Evolutionary conservation across 768 basidiomycete species (phyloP).

Genomic region (Hebeloma cylindrosporum): DNA sequence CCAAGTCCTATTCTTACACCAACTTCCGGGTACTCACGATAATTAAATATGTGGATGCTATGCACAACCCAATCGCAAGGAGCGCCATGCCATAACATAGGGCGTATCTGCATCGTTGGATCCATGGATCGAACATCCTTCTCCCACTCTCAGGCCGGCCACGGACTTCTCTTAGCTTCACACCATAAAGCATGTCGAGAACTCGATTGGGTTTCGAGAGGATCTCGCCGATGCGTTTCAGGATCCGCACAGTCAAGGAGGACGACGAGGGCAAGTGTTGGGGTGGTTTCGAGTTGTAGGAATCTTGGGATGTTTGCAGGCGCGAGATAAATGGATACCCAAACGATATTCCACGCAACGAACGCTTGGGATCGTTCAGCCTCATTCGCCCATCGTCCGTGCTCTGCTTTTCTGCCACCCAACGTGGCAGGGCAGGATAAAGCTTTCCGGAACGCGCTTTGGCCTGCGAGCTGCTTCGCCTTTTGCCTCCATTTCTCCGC

Average conservation of each 20-base stretch:
- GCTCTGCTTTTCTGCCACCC: conserved; percentile 44
- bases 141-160: conserved; percentile 45
- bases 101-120: conserved; percentile 56
- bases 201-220: conserved; percentile 45
- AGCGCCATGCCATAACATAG: conserved; percentile 53
- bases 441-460: conserved; percentile 26
- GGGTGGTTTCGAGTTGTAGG: conserved; percentile 3
- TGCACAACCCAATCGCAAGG: conserved; percentile 38
- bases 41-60: conserved; percentile 42
- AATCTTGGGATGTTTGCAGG: conserved; percentile 32
- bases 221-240: conserved; percentile 27
- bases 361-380: conserved; percentile 44
- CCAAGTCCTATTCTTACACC: conserved; percentile 10
- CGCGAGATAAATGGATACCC: conserved; percentile 64
- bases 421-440: conserved; percentile 38
- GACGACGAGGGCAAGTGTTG: not conserved
- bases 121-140: conserved; percentile 58
- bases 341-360: conserved; percentile 46
- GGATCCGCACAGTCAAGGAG: conserved; percentile 15
- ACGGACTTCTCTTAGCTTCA: conserved; percentile 41
- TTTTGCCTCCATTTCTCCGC: conserved; percentile 21
- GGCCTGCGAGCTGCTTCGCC: conserved; percentile 16
- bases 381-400: conserved; percentile 43
- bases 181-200: conserved; percentile 45
- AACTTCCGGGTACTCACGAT: conserved; percentile 41